Evolutionary conservation across 345 rosid species (phyloP).

Genomic region (Salix dunnii): DNA sequence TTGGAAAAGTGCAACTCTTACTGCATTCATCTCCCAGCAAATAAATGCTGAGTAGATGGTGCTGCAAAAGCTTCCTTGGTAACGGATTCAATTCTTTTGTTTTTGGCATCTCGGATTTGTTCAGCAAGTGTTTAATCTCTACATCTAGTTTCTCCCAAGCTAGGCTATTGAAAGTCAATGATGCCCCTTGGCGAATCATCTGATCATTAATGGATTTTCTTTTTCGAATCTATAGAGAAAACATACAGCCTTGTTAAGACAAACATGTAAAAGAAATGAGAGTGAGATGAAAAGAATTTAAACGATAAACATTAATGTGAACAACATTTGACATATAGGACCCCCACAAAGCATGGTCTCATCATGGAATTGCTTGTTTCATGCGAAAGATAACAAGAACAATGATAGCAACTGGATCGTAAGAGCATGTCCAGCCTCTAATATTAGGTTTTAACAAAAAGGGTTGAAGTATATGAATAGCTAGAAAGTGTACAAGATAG

Average conservation of each 20-base stretch:
- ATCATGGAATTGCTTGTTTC: slow-evolving; percentile 1
- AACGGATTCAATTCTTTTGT: slow-evolving; percentile 33
- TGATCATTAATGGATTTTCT: slow-evolving; percentile 41
- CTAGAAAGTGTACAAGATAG: not conserved
- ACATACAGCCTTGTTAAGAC: not conserved
- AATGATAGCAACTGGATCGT: not conserved
- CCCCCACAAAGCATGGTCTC: not conserved
- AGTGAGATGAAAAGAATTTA: not conserved
- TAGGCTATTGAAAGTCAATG: slow-evolving; percentile 28
- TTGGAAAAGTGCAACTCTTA: not conserved
- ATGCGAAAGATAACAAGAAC: slow-evolving; percentile 1
- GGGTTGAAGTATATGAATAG: not conserved
- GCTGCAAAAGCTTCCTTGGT: slow-evolving; percentile 20
- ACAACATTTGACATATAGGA: not conserved
- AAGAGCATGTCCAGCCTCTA: not conserved
- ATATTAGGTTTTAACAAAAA: not conserved
- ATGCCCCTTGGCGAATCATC: slow-evolving; percentile 27
- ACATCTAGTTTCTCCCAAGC: slow-evolving; percentile 59
- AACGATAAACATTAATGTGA: not conserved
- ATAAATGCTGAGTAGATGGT: slow-evolving; percentile 15
- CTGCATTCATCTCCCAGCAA: slow-evolving; percentile 1
- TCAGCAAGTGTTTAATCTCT: slow-evolving; percentile 70
- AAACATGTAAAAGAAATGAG: not conserved
- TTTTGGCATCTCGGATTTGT: slow-evolving; percentile 74
- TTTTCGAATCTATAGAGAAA: slow-evolving; percentile 51